phyloP scores from a whole-genome alignment of 371 early-diverging fungal genomes.

The Apophysomyces variabilis region DNA sequence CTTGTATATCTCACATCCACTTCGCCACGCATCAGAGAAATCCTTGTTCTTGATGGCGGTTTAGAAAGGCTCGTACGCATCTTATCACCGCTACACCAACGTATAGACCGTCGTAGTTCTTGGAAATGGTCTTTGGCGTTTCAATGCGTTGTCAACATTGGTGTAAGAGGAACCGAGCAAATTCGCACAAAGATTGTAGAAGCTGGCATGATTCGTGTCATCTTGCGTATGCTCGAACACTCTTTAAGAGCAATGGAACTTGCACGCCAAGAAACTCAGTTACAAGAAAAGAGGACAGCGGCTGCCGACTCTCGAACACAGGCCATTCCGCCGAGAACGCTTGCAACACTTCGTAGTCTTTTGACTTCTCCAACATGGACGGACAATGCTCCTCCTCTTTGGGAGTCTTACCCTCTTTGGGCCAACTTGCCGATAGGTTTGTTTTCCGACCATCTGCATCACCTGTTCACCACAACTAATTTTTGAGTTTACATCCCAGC shows the following conservation, averaged over 20 bases:
- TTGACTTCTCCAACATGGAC: neutral
- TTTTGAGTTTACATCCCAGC: constrained; percentile 7
- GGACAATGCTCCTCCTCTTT: constrained; percentile 1
- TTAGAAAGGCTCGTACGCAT: constrained; percentile 84
- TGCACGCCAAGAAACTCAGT: constrained; percentile 54
- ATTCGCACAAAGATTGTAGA: constrained; percentile 85
- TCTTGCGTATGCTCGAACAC: constrained; percentile 78
- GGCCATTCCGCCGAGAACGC: constrained; percentile 10
- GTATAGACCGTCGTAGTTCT: constrained; percentile 66
- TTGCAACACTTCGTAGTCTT: constrained; percentile 5
- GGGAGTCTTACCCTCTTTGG: constrained; percentile 3
- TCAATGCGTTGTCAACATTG: constrained; percentile 86
- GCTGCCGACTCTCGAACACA: neutral
- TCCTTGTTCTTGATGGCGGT: constrained; percentile 87
- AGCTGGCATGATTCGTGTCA: constrained; percentile 80
- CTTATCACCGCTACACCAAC: constrained; percentile 63
- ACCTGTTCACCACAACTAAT: constrained; percentile 16
- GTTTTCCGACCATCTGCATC: constrained; percentile 31
- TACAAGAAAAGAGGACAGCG: constrained; percentile 8
- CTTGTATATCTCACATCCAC: constrained; percentile 84
- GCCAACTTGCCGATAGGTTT: constrained; percentile 22
- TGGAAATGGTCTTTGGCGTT: constrained; percentile 88
- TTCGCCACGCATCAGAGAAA: constrained; percentile 80
- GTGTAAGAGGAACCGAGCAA: constrained; percentile 81
- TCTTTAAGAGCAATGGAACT: constrained; percentile 62